Conservation (phyloP, 805 yeast species). For the Torulaspora gathmanii region DNA sequence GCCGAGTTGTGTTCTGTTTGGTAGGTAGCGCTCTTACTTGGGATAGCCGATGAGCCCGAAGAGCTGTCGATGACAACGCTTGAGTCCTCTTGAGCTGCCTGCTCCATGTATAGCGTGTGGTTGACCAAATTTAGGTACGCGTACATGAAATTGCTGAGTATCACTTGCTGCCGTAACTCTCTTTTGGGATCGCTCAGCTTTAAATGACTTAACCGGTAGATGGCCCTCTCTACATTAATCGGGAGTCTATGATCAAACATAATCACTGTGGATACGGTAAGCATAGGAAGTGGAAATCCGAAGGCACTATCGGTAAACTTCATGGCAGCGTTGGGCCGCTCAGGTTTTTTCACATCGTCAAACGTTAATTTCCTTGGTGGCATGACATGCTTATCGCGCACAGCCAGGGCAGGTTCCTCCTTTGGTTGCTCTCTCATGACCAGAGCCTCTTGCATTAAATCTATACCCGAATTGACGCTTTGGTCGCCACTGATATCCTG, state of each 20-base stretch:
- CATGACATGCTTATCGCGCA: constrained; percentile 7
- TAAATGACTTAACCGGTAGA: constrained; percentile 85
- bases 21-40: constrained; percentile 9
- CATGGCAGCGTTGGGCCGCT: constrained; percentile 51
- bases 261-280: constrained; percentile 67
- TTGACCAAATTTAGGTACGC: constrained; percentile 92
- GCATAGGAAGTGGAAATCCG: constrained; percentile 82
- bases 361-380: constrained; percentile 36
- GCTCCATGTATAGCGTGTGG: constrained; percentile 78
- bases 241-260: constrained; percentile 88
- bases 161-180: constrained; percentile 85
- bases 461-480: constrained; percentile 3
- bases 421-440: constrained; percentile 4
- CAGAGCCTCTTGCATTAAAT: constrained; percentile 13
- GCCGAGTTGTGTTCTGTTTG: constrained; percentile 17
- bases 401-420: background rate
- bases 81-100: constrained; percentile 39
- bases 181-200: constrained; percentile 92
- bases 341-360: constrained; percentile 36
- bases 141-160: constrained; percentile 94
- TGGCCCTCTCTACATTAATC: constrained; percentile 92
- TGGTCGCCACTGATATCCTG: constrained; percentile 17
- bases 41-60: background rate
- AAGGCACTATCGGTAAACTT: constrained; percentile 73
- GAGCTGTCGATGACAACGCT: constrained; percentile 4